phyloP scores from a whole-genome alignment of 768 basidiomycete genomes.

The Gelatoporia subvermispora region DNA sequence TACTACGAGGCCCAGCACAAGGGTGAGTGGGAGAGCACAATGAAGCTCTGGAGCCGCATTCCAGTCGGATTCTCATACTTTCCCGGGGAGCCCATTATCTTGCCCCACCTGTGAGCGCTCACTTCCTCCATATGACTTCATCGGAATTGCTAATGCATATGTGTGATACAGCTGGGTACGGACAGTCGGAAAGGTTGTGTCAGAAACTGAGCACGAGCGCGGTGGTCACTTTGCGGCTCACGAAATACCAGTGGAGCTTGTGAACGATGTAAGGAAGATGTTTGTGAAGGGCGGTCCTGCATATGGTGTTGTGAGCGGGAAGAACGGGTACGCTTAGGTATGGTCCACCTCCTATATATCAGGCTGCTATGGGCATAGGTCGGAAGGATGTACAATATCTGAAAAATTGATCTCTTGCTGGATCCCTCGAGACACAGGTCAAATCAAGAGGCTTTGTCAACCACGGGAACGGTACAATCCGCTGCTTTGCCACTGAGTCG shows the following conservation, averaged over 20 bases:
- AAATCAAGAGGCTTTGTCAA: no score
- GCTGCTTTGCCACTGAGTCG: no score
- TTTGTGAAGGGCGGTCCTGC: slow-evolving; percentile 22
- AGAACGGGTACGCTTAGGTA: slow-evolving; percentile 5
- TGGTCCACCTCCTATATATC: no score
- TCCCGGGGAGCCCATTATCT: slow-evolving; percentile 19
- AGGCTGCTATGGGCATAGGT: no score
- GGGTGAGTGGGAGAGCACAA: neutral
- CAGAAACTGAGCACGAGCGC: slow-evolving; percentile 14
- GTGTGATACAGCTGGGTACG: slow-evolving; percentile 14
- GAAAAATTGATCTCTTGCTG: no score
- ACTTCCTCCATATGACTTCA: no score
- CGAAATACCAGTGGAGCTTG: slow-evolving; percentile 20
- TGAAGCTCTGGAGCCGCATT: slow-evolving; percentile 10
- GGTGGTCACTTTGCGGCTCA: slow-evolving; percentile 25
- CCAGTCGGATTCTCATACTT: slow-evolving; percentile 26
- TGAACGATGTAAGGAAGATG: slow-evolving; percentile 20
- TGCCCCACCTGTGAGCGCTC: slow-evolving; percentile 12
- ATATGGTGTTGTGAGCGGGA: slow-evolving; percentile 14
- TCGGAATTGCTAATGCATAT: neutral
- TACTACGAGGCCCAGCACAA: slow-evolving; percentile 21
- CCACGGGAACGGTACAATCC: no score
- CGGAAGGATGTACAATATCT: no score
- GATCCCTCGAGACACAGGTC: no score
- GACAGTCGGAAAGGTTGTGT: slow-evolving; percentile 19